Base-by-base conservation (phyloP, 768 basidiomycete species). In the Suillus cothurnatus region DNA sequence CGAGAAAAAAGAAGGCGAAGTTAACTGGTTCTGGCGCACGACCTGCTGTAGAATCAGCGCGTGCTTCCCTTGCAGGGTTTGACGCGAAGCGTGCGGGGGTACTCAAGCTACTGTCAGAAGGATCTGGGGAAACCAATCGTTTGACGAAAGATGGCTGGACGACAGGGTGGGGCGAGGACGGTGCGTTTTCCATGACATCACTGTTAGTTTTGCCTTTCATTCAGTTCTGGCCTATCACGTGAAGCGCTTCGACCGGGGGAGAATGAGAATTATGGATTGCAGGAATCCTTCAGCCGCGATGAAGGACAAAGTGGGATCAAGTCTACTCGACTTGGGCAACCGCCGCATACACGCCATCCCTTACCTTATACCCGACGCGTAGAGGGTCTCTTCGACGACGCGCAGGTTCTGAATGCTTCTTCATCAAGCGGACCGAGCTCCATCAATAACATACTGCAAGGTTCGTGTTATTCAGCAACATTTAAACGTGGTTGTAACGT, bases 301-400 rank as follows among this genome's bases (percentile, higher is more conserved):
- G 15, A 41, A 73, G 23, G 1, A 65, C 28, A 64, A 62, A 53
- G 26, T 57, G 41, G 50, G 0, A 64, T 56, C 4, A 7, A 11
- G 0, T 61, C 64, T 1, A n/a, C 61, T 1, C 9, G 53, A 9
- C 34, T 32, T 38, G 3, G 70, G 57, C 34, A 64, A 28, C 67
- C 67, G 9, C 68, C 67, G 12, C 76, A 75, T 41, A 67, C 66
- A 4, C 63, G 15, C 31, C 73, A 75, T 47, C 64, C 49, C 3
- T 55, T 71, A 38, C 66, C 72, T 21, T 76, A 77, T 50, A 65
- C 69, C 17, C 77, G 74, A 19, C 72, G 71, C 9, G 70, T 68
- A 19, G 71, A 78, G 55, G 76, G 66, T 26, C n/a, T 61, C 34
- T 61, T 70, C 6, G 64, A 68, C 0, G 63, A 49, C 9, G 45